phyloP scores from a whole-genome alignment of 192 early-diverging fungal genomes.

The Coemansia sp. region DNA sequence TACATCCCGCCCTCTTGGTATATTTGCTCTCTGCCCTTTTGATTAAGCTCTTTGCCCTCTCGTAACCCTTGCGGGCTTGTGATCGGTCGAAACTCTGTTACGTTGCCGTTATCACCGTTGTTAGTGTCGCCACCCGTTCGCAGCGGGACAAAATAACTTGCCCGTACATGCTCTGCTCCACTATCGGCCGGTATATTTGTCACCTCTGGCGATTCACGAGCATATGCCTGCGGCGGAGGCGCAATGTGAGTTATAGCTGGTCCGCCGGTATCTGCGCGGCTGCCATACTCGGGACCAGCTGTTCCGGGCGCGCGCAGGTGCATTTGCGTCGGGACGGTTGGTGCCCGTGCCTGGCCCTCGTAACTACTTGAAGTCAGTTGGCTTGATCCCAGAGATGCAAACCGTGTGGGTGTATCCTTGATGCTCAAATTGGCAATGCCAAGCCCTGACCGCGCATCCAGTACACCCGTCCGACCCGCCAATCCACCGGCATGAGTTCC shows the following conservation, averaged over 20 bases:
- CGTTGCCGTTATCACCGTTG: not conserved
- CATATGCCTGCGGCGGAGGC: not conserved
- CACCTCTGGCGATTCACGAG: not conserved
- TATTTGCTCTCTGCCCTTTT: no score
- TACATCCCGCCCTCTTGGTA: not conserved
- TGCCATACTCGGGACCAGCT: not conserved
- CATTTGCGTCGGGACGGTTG: conserved; percentile 2
- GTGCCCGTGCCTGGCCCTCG: not conserved
- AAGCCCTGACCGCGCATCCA: conserved; percentile 14
- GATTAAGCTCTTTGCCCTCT: not conserved
- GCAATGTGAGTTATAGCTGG: not conserved
- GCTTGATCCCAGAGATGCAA: conserved; percentile 15
- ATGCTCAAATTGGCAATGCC: conserved; percentile 22
- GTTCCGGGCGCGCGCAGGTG: not conserved
- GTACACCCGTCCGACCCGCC: not conserved
- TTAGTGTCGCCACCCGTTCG: not conserved
- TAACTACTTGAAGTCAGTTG: not conserved
- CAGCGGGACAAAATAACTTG: conserved; percentile 17
- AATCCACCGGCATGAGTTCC: not conserved
- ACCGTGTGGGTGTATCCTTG: conserved; percentile 7
- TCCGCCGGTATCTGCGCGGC: not conserved
- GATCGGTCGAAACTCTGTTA: not conserved
- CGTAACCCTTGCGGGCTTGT: not conserved
- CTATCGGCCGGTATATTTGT: not conserved
- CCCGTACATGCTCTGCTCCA: not conserved